These are phyloP conservation scores for Fraxinus sp. DNA, from an alignment of 305 asterid species.

Conservation along the genomic window DNA sequence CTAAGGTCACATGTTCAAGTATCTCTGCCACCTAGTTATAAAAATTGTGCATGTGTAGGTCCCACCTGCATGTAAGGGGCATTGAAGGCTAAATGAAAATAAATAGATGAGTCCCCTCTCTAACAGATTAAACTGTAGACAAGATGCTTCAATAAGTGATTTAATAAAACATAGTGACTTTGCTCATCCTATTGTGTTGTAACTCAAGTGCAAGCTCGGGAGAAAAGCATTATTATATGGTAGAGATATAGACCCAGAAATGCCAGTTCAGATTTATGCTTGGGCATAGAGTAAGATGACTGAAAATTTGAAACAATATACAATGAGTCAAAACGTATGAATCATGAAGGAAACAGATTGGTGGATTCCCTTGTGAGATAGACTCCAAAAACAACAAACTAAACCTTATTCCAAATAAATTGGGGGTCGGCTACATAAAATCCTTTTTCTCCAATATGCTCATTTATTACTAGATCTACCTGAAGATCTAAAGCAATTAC, in stretches of 20 bases:
- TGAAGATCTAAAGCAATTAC: neutral
- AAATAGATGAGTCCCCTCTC: neutral
- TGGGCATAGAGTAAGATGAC: neutral
- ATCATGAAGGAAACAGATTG: neutral
- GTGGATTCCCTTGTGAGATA: neutral
- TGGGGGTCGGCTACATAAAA: neutral
- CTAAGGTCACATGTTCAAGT: neutral
- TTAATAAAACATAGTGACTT: neutral
- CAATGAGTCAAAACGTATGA: neutral
- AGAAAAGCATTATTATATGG: neutral
- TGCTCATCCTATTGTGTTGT: neutral
- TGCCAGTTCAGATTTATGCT: neutral
- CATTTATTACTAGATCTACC: neutral
- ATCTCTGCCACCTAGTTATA: neutral
- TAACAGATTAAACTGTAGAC: neutral
- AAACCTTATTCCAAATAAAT: neutral
- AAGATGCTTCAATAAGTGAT: neutral
- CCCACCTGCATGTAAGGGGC: neutral
- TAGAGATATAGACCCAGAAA: neutral
- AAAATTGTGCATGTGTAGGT: neutral
- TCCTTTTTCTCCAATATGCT: neutral
- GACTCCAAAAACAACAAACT: neutral
- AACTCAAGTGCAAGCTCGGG: neutral
- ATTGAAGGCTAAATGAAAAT: neutral
- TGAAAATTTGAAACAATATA: neutral